Conservation (phyloP, 495 filamentous ascomycete genomes). For the Neohortaea acidophila region DNA sequence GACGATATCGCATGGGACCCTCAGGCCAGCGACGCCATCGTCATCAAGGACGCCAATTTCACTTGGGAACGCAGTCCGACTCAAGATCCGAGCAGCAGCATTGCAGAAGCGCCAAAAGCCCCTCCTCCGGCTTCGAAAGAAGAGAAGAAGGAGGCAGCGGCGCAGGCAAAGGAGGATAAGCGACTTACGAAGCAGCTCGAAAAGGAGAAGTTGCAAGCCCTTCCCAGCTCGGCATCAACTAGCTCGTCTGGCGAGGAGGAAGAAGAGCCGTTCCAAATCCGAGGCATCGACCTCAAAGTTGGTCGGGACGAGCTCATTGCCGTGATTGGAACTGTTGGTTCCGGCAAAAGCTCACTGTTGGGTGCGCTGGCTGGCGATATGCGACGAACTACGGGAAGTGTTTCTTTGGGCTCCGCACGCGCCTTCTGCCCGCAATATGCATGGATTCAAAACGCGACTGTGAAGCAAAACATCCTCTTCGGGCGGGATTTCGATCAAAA, state of each 20-base stretch:
- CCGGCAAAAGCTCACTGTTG: constrained; percentile 81
- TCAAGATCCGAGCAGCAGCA: constrained; percentile 32
- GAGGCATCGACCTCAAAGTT: constrained; percentile 56
- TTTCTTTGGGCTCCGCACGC: constrained; percentile 59
- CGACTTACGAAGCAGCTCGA: constrained; percentile 17
- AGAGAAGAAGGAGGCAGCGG: constrained; percentile 25
- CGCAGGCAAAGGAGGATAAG: constrained; percentile 22
- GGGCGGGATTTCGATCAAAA: constrained; percentile 55
- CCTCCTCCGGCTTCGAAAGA: constrained; percentile 16
- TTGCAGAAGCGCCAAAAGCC: constrained; percentile 25
- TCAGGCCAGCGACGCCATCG: constrained; percentile 50
- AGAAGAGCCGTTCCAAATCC: constrained; percentile 67
- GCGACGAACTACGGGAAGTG: constrained; percentile 58
- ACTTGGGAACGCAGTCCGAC: constrained; percentile 77
- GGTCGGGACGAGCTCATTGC: constrained; percentile 74
- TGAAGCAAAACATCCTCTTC: constrained; percentile 81
- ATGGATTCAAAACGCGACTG: constrained; percentile 88
- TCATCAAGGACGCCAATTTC: constrained; percentile 60
- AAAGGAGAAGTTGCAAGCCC: constrained; percentile 17
- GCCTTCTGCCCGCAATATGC: constrained; percentile 93
- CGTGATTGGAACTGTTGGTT: constrained; percentile 81
- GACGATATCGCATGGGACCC: constrained; percentile 54
- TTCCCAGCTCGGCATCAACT: background rate
- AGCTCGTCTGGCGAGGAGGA: constrained; percentile 35
- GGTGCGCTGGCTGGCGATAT: constrained; percentile 89